Conservation (phyloP, 2,329 filamentous ascomycete genomes). For the Aspergillus sp. region DNA sequence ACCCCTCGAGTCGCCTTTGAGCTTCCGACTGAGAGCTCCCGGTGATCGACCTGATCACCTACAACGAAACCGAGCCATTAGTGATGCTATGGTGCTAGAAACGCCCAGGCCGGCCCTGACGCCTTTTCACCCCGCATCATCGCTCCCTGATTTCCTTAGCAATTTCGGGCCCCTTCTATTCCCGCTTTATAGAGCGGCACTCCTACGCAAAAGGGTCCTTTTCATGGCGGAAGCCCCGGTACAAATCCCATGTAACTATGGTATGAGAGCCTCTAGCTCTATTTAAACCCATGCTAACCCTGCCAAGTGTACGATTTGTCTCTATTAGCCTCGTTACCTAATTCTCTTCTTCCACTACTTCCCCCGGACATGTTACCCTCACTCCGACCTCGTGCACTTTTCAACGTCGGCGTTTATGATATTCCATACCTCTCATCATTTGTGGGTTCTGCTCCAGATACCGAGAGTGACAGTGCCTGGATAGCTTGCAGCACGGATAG, state of each 20-base stretch:
- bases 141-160: slow-evolving; percentile 75
- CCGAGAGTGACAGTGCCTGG: slow-evolving; percentile 66
- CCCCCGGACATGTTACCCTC: slow-evolving; percentile 64
- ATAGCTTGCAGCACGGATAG: slow-evolving; percentile 95
- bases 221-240: slow-evolving; percentile 87
- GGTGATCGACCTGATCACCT: slow-evolving; percentile 47
- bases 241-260: slow-evolving; percentile 83
- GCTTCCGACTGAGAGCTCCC: slow-evolving; percentile 56
- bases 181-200: slow-evolving; percentile 82
- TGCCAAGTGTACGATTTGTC: slow-evolving; percentile 85
- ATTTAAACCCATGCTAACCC: slow-evolving; percentile 30
- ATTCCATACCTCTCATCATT: slow-evolving; percentile 79
- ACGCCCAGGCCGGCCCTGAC: slow-evolving; percentile 64
- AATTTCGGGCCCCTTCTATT: slow-evolving; percentile 91
- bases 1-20: slow-evolving; percentile 57
- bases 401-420: slow-evolving; percentile 90
- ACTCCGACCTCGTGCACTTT: slow-evolving; percentile 76
- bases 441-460: slow-evolving; percentile 47
- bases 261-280: slow-evolving; percentile 53
- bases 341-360: slow-evolving; percentile 72
- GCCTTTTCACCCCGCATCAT: slow-evolving; percentile 83
- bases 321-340: slow-evolving; percentile 86
- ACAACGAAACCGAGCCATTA: slow-evolving; percentile 44
- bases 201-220: slow-evolving; percentile 85
- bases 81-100: slow-evolving; percentile 47